These are phyloP conservation scores for Haplographium delicatum DNA, from an alignment of 495 filamentous ascomycete species.

Conservation along the genomic window DNA sequence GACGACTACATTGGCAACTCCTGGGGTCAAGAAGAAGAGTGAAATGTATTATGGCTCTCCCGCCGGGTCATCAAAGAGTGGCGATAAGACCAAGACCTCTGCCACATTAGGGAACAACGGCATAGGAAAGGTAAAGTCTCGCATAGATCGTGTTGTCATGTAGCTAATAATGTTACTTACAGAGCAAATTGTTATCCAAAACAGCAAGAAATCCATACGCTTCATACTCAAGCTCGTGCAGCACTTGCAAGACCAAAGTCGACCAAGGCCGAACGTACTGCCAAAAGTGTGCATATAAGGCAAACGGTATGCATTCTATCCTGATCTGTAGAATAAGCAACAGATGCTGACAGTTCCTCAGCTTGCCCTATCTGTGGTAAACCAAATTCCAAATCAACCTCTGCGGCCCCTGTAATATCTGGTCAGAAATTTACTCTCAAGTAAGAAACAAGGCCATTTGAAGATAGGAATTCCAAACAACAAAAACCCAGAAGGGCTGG, in stretches of 20 bases:
- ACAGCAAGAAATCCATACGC: constrained; percentile 67
- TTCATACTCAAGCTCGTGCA: constrained; percentile 50
- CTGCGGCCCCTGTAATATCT: constrained; percentile 49
- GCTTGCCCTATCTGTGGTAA: constrained; percentile 67
- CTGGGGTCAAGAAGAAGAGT: constrained; percentile 63
- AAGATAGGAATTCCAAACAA: background rate
- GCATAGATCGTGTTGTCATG: constrained; percentile 4
- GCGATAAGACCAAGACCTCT: constrained; percentile 33
- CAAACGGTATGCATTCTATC: constrained; percentile 44
- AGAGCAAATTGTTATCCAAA: constrained; percentile 66
- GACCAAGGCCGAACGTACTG: constrained; percentile 58
- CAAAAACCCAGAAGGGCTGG: background rate
- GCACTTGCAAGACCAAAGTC: constrained; percentile 61
- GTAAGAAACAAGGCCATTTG: constrained; percentile 32
- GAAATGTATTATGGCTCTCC: constrained; percentile 69
- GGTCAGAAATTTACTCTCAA: constrained; percentile 64
- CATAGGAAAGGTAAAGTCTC: constrained; percentile 44
- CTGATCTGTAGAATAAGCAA: background rate
- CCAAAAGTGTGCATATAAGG: constrained; percentile 62
- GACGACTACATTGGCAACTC: constrained; percentile 60
- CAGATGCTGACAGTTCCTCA: constrained; percentile 28
- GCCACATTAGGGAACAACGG: constrained; percentile 52
- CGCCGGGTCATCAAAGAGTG: constrained; percentile 34
- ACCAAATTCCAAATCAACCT: constrained; percentile 41
- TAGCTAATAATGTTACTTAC: constrained; percentile 11